Evolutionary conservation across 2,329 filamentous ascomycete species (phyloP), one percentile per base, ranked within the genome.

Genomic region (Cercospora janseana): DNA sequence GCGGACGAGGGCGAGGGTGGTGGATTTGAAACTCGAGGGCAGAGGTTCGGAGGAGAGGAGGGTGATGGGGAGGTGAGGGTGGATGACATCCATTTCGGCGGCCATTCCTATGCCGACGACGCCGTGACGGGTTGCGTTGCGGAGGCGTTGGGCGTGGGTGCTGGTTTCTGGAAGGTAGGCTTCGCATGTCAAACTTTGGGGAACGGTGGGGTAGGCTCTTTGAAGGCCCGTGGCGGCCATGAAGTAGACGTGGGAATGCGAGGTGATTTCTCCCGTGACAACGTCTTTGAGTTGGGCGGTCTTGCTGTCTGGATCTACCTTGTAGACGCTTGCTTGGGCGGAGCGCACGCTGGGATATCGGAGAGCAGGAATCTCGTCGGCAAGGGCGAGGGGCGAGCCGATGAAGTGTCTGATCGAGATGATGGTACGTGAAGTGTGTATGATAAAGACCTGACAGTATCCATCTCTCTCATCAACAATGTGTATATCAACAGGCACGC

Each of bases 81-180:
- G 77, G 18, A 82, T 72, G 37, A 79, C 67, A 69, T 90, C 91
- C 46, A 91, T 73, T 70, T 93, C 87, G 1, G 85, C 82, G 0
- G 88, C 86, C 77, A 92, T 89, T 66, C 92, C 87, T 47, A 91
- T 83, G 6, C 88, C 88, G 1, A 91, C 87, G 5, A 87, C 88
- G 42, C 77, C 81, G 56, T 87, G 87, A 13, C 87, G 87, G n/a
- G 92, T 82, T 16, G 80, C 79, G 23, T 72, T 66, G 2, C 83
- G 75, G 9, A 71, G 67, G 15, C 34, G 41, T 6, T 77, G 69
- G 57, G 87, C 80, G 55, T 88, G 83, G 7, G 75, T 71, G 40
- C 74, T 74, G 0, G 78, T 76, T 62, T 90, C 85, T 35, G 73
- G 64, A 1, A 88, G 71, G 64, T 85, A 90, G 46, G 79, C 72